Evolutionary conservation across 257 asterid genomes (phyloP), one percentile per base, ranked within the genome.

Genomic region (Solanum tarijense): DNA sequence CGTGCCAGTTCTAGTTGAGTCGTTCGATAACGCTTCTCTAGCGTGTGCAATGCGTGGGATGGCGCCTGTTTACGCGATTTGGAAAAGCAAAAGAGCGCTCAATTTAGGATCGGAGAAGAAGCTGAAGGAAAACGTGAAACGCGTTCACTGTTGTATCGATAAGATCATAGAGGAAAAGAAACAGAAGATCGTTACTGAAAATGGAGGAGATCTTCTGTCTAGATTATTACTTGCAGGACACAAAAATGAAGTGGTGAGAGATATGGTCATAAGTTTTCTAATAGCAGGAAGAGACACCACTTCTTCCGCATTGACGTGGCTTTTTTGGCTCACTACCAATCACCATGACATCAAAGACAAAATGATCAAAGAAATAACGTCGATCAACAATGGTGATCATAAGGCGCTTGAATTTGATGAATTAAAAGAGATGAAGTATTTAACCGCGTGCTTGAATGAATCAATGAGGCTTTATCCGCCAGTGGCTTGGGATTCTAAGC

Each of bases 401-500:
- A 79, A 43, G 38, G 8, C 84, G 0, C 65, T 79, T 5, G 84
- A 25, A 41, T 41, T 78, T 12, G n/a, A 39, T 1, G 60, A 76
- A 6, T 12, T 94, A 88, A 94, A 90, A 71, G 92, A 88, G 23
- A 94, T 93, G 97, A 88, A 91, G 5, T 91, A 83, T 23, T 13
- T 90, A 0, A 90, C 91, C 83, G 99, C 98, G 0, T 95, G 98
- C 39, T 29, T 96, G 46, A 93, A 94, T 23, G 99, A 96, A 41
- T 90, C 96, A 1, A 91, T 96, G 96, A 89, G 99, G 89, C 97
- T 96, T 4, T 96, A 96, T 62, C 99, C 99, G 1, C 99, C 99
- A n/a, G 99, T 96, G 84, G 98, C 92, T 52, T 96, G 98, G 98
- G 99, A 96, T 13, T 38, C 86, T 2, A 85, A 43, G 82, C 52